Evolutionary conservation across 441 rosid genomes (phyloP), one percentile per base, ranked within the genome.

Genomic region (Cnidoscolus chayamansa): DNA sequence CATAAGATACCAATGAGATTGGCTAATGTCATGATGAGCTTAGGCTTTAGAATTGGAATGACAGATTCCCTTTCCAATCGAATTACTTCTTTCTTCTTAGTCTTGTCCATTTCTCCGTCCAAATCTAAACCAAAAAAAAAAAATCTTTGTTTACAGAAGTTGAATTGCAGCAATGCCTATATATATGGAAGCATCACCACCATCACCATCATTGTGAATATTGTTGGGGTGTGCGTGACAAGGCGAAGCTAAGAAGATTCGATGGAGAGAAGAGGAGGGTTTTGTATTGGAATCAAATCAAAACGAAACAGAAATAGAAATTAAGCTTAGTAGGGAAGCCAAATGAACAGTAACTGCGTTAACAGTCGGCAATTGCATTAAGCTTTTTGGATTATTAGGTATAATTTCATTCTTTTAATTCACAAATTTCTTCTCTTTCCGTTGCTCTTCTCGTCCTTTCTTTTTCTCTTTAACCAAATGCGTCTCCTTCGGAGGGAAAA

Each of bases 61-160:
- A 94, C 97, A 50, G 97, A 89, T 81, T 92, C 98, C 76, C 89
- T 88, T 75, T 94, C 97, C 70, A 94, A 75, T 17, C 87, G 86
- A 66, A 94, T 92, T 4, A 92, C 83, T 59, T 94, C 97, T 63
- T 78, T 87, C 76, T 86, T 87, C 80, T 83, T 85, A 63, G 63
- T 77, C 48, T 63, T 51, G 35, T 62, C 60, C 72, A 59, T 67
- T 32, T 65, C 54, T 55, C 53, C 49, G 32, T 67, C 19, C 43
- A 53, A 47, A n/a, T n/a, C 47, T 12, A 63, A 77, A 55, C 35
- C 63, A 54, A 65, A 40, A 25, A 25, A 25, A 25, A 25, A 25
- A 25, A 25, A 25, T 25, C 25, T 25, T 25, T 25, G 25, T 25
- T 25, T 25, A 25, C 25, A 68, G 12, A 8, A 25, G 6, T 10